These are phyloP conservation scores for Leccinum fibrillosum DNA, from an alignment of 768 basidiomycete species.

Conservation along the genomic window DNA sequence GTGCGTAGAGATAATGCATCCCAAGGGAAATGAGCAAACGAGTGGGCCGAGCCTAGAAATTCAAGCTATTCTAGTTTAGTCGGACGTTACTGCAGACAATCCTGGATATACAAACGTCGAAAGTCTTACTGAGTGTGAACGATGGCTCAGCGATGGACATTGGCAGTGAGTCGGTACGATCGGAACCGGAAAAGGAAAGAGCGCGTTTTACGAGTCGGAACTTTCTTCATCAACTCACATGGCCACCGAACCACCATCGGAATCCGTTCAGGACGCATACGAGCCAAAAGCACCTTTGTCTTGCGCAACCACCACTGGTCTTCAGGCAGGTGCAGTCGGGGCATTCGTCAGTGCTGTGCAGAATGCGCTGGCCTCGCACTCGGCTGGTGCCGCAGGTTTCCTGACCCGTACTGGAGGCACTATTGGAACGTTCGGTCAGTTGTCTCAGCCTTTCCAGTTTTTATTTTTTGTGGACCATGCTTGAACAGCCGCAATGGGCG, in stretches of 20 bases:
- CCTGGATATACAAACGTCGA: conserved; percentile 40
- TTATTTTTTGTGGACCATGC: conserved; percentile 3
- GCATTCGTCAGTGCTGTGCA: conserved; percentile 70
- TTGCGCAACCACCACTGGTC: conserved; percentile 53
- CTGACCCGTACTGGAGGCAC: conserved; percentile 85
- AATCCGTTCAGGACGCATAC: conserved; percentile 27
- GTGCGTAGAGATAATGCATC: conserved; percentile 34
- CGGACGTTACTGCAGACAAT: conserved; percentile 1
- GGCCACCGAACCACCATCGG: conserved; percentile 18
- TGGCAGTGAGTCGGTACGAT: conserved; percentile 6
- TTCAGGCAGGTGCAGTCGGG: conserved; percentile 66
- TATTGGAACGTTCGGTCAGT: conserved; percentile 87
- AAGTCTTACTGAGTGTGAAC: conserved; percentile 40
- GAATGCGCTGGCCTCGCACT: conserved; percentile 77
- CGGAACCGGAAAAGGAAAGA: conserved; percentile 23
- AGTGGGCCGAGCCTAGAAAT: conserved; percentile 35
- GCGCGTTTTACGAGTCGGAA: neutral
- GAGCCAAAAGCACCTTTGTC: conserved; percentile 53
- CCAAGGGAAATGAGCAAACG: conserved; percentile 47
- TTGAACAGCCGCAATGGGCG: conserved; percentile 79
- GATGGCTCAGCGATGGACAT: conserved; percentile 19
- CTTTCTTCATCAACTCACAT: conserved; percentile 17
- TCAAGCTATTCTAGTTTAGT: conserved; percentile 24
- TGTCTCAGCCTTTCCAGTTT: neutral
- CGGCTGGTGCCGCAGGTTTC: conserved; percentile 80